These are phyloP conservation scores for Termitomyces sp. DNA, from an alignment of 768 basidiomycete species.

Conservation along the genomic window DNA sequence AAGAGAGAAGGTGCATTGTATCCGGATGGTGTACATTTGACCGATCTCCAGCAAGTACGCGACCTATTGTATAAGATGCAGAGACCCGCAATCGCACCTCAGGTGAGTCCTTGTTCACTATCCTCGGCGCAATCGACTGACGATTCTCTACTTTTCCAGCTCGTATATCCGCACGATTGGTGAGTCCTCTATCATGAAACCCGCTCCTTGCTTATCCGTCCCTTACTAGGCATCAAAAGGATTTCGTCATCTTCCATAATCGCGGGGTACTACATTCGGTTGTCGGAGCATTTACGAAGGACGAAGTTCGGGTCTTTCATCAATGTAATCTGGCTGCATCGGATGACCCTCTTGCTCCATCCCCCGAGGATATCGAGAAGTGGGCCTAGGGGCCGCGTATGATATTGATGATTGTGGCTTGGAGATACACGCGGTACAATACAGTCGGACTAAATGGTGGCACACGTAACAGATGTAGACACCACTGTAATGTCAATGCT, in stretches of 20 bases:
- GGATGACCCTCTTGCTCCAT: conserved; percentile 63
- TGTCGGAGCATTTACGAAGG: conserved; percentile 65
- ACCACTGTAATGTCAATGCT: not conserved
- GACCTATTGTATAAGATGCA: conserved; percentile 81
- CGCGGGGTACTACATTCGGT: conserved; percentile 77
- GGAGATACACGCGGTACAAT: not conserved
- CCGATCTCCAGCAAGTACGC: conserved; percentile 66
- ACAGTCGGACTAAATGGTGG: not conserved
- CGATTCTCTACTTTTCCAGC: conserved; percentile 24
- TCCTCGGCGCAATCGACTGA: not conserved
- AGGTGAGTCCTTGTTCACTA: conserved; percentile 31
- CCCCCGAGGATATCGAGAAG: conserved; percentile 55
- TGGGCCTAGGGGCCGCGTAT: conserved; percentile 37
- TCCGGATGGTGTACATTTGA: conserved; percentile 78
- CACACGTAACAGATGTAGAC: not conserved
- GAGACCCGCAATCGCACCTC: conserved; percentile 81
- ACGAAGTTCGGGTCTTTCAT: conserved; percentile 72
- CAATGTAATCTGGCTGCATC: conserved; percentile 87
- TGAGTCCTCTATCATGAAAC: conserved; percentile 13
- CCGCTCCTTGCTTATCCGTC: not conserved
- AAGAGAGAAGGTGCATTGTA: conserved; percentile 61
- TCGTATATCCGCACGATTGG: conserved; percentile 92
- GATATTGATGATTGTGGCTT: not conserved
- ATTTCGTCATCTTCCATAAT: conserved; percentile 85
- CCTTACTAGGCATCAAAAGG: conserved; percentile 38